Evolutionary conservation across 805 yeast genomes (phyloP).

Genomic region (Suhomyces sp.): DNA sequence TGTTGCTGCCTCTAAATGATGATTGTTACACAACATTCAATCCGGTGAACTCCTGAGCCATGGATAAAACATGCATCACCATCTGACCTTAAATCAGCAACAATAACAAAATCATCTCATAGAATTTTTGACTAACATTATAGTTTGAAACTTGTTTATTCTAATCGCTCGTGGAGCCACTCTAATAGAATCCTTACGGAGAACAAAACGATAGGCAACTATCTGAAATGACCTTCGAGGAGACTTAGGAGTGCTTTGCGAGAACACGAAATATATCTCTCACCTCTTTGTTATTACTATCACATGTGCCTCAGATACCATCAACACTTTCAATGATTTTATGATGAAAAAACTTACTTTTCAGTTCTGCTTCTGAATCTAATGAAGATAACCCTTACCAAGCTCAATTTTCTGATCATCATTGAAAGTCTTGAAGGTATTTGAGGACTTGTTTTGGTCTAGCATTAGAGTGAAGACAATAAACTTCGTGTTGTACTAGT

Average conservation of each 20-base stretch:
- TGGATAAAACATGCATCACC: slow-evolving; percentile 96
- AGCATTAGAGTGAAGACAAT: too few relatives aligned
- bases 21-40: slow-evolving; percentile 18
- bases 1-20: slow-evolving; percentile 9
- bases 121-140: too few relatives aligned
- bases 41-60: slow-evolving; percentile 72
- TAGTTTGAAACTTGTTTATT: too few relatives aligned
- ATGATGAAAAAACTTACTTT: slow-evolving; percentile 61
- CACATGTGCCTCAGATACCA: too few relatives aligned
- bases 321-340: slow-evolving; percentile 6
- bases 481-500: too few relatives aligned
- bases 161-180: slow-evolving; percentile 1
- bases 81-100: slow-evolving; percentile 68
- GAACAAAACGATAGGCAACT: too few relatives aligned
- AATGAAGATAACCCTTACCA: slow-evolving; percentile 80
- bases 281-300: background rate
- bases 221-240: background rate
- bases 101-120: too few relatives aligned
- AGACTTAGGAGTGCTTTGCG: slow-evolving; percentile 4
- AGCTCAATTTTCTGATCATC: slow-evolving; percentile 47
- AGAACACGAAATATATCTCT: background rate
- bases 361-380: slow-evolving; percentile 99
- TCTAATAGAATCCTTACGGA: slow-evolving; percentile 1
- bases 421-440: too few relatives aligned
- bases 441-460: too few relatives aligned